Conservation (phyloP, 2,329 filamentous ascomycete genomes). For the Macrophomina pseudophaseolina region DNA sequence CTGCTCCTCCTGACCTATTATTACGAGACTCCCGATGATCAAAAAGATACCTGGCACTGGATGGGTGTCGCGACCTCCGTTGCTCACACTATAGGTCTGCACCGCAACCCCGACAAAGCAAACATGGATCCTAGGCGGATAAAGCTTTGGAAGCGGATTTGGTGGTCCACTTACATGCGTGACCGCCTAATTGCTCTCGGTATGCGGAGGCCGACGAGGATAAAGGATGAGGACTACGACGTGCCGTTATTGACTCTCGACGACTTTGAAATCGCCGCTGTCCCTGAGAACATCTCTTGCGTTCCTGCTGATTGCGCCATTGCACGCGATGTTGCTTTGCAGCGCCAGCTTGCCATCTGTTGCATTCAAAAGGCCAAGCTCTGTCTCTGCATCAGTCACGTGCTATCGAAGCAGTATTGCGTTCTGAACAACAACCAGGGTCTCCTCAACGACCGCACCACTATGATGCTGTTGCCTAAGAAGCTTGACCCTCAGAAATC, state of each 20-base stretch:
- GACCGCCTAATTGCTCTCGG: constrained; percentile 90
- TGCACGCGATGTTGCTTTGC: constrained; percentile 72
- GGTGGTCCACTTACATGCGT: constrained; percentile 98
- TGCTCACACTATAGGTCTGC: constrained; percentile 89
- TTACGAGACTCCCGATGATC: constrained; percentile 96
- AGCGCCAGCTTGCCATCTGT: constrained; percentile 80
- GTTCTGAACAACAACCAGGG: constrained; percentile 84
- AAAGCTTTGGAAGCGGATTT: constrained; percentile 90
- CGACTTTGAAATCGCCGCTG: constrained; percentile 79
- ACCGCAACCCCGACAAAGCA: constrained; percentile 81
- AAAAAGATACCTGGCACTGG: constrained; percentile 99
- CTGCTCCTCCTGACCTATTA: constrained; percentile 94
- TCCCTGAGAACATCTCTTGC: constrained; percentile 70
- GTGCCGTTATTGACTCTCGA: constrained; percentile 84
- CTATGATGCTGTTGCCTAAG: constrained; percentile 90
- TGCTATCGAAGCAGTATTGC: constrained; percentile 89
- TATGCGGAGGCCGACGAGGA: constrained; percentile 89
- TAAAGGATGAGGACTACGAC: constrained; percentile 92
- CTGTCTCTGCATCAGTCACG: constrained; percentile 85
- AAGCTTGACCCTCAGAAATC: constrained; percentile 82
- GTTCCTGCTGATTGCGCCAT: constrained; percentile 73
- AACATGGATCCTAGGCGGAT: constrained; percentile 75
- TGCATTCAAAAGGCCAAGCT: constrained; percentile 92
- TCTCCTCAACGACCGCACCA: constrained; percentile 69
- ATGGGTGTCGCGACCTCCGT: constrained; percentile 95